Percentiles rank a stretch among this genome's conserved stretches.
Evolutionary conservation across 306 rosid species (phyloP).

Genomic region (Urtica urens): DNA sequence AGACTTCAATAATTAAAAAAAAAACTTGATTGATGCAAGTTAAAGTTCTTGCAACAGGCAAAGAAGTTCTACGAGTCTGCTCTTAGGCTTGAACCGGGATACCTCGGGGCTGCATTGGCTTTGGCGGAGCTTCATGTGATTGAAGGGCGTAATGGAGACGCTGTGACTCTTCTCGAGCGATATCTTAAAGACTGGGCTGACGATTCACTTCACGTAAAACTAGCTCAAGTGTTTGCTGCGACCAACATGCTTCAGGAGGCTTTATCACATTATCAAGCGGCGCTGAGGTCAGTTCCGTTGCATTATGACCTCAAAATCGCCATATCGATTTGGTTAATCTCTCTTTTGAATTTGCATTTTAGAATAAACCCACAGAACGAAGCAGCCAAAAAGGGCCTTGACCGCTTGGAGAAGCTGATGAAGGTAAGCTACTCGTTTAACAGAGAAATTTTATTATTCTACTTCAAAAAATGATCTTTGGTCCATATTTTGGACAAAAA

Average conservation of each 20-base stretch:
- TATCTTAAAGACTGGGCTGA: slow-evolving; percentile 99
- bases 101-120: slow-evolving; percentile 98
- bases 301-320: no score
- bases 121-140: slow-evolving; percentile 95
- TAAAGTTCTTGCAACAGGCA: slow-evolving; percentile 66
- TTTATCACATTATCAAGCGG: slow-evolving; percentile 90
- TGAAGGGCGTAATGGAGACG: slow-evolving; percentile 94
- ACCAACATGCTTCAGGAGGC: slow-evolving; percentile 94
- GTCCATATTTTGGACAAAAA: no score
- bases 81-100: slow-evolving; percentile 95
- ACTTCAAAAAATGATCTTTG: no score
- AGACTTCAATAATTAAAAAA: no score
- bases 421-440: no score
- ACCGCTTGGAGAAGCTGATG: slow-evolving; percentile 94
- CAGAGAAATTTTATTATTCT: slow-evolving; percentile 7
- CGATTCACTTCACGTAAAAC: slow-evolving; percentile 95
- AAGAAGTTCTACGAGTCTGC: slow-evolving; percentile 98
- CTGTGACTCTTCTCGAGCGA: slow-evolving; percentile 81
- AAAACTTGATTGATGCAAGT: no score
- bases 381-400: slow-evolving; percentile 90
- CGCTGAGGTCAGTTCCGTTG: slow-evolving; percentile 86
- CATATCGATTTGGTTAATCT: not conserved
- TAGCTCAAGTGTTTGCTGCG: slow-evolving; percentile 92
- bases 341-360: slow-evolving; percentile 1
- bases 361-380: slow-evolving; percentile 91